Base-by-base conservation (phyloP, 1,139 yeast genomes). In the Candida pseudoviswanathii region DNA sequence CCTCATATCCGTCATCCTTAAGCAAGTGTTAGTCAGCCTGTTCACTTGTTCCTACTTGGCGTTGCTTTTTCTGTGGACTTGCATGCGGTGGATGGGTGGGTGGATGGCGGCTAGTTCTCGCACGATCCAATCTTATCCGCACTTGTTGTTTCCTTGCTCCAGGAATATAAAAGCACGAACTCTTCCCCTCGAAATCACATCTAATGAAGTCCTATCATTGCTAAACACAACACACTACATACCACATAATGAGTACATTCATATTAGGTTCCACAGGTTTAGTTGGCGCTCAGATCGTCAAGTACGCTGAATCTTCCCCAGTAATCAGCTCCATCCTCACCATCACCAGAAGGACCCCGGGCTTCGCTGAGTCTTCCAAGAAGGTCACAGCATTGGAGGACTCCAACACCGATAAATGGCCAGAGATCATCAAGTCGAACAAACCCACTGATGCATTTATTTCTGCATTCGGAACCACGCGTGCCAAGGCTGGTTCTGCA, bases 391-490 rank as follows among this genome's bases (percentile, higher is more conserved):
- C 54, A 4, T 43, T 54, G 10, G 50, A 50, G 16, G 53, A 53
- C 25, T 1, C 62, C 6, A 78, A 80, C 47, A 54, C 71, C 10
- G 51, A 52, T 1, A 66, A 71, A 43, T 84, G 87, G 86, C 63
- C 64, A 1, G 64, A 54, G 5, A 49, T 61, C 8, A 63, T 71
- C 41, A 54, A 44, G 37, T 56, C 48, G 4, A 44, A 54, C 31
- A 27, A 37, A 30, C 50, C 51, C 41, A 62, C 61, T 52, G 64
- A 47, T 27, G 53, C 73, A 0, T 73, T 81, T 51, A 78, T 85
- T 54, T 80, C 89, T 1, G 82, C 84, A 0, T 78, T 89, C 58
- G 96, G 91, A n/a, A 86, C 96, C 11, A 89, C 96, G 1, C 74
- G 78, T 47, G 84, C 80, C 1, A 75, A 69, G 16, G 96, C 91